These are phyloP conservation scores for Triangularia setosa DNA, from an alignment of 2,329 filamentous ascomycete species.

Conservation along the genomic window DNA sequence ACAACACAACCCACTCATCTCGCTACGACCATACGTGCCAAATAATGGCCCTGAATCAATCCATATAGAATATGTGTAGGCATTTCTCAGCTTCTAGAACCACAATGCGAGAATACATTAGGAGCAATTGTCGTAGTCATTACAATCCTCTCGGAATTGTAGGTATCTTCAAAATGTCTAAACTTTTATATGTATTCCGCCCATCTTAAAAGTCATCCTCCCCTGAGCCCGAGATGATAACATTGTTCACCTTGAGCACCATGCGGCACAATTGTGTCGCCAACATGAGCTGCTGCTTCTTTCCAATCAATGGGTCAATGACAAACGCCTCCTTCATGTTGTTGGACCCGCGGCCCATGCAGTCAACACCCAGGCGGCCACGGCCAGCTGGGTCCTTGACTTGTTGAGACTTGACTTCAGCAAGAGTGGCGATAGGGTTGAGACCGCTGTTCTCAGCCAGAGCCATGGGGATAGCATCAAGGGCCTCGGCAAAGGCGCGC, in stretches of 20 bases:
- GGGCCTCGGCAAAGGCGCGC: slow-evolving; percentile 93
- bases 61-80: no score
- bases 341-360: slow-evolving; percentile 92
- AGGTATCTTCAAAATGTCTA: slow-evolving; percentile 1
- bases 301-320: slow-evolving; percentile 96
- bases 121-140: neutral
- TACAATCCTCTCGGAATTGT: neutral
- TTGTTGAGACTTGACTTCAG: slow-evolving; percentile 93
- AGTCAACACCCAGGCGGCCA: slow-evolving; percentile 84
- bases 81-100: no score
- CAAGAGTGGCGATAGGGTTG: slow-evolving; percentile 91
- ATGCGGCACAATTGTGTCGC: slow-evolving; percentile 97
- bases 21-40: no score
- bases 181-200: slow-evolving; percentile 3
- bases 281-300: slow-evolving; percentile 93
- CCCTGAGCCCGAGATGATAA: slow-evolving; percentile 83
- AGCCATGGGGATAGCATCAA: slow-evolving; percentile 91
- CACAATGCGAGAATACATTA: no score
- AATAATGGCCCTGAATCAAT: no score
- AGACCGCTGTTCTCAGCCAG: slow-evolving; percentile 96
- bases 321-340: slow-evolving; percentile 98
- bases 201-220: slow-evolving; percentile 74
- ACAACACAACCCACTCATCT: no score
- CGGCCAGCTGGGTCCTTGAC: slow-evolving; percentile 63
- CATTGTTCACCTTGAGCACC: slow-evolving; percentile 96